phyloP scores from a whole-genome alignment of 2,329 filamentous ascomycete genomes.

The Pseudonectria buxi region DNA sequence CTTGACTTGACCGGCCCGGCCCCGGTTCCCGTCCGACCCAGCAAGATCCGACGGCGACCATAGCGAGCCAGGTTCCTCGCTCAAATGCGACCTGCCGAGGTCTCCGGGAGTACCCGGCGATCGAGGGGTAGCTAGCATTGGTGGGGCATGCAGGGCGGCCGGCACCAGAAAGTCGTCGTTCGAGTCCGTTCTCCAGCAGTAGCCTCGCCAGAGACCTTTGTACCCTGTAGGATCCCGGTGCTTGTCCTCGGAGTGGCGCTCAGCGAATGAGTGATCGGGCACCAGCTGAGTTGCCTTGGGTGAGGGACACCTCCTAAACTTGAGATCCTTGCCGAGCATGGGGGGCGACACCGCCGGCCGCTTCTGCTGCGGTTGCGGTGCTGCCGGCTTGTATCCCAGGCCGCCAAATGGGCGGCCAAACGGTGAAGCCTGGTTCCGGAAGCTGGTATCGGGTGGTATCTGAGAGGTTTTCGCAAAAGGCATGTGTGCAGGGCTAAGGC shows the following conservation, averaged over 20 bases:
- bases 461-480: conserved; percentile 24
- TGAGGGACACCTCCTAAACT: conserved; percentile 74
- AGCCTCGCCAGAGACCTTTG: conserved; percentile 71
- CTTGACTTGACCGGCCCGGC: conserved; percentile 30
- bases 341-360: conserved; percentile 62
- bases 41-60: conserved; percentile 18
- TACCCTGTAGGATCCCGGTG: conserved; percentile 51
- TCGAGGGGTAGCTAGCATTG: conserved; percentile 45
- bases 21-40: conserved; percentile 13
- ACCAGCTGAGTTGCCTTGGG: conserved; percentile 82
- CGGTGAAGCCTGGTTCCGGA: conserved; percentile 30
- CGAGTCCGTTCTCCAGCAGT: conserved; percentile 45
- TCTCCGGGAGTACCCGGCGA: conserved; percentile 34
- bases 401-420: conserved; percentile 40
- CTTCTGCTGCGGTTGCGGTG: conserved; percentile 35
- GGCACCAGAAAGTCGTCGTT: conserved; percentile 33
- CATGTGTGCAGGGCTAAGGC: conserved; percentile 13
- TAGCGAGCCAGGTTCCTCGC: conserved; percentile 33
- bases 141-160: conserved; percentile 38
- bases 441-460: conserved; percentile 35
- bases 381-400: conserved; percentile 28
- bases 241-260: conserved; percentile 39
- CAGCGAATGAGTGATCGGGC: conserved; percentile 59
- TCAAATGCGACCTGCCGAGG: conserved; percentile 31
- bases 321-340: conserved; percentile 78